A percentile compares a stretch with the other conserved stretches of the same genome.
Conservation (phyloP, 1,139 yeast species). For the Geotrichum aggregatum region DNA sequence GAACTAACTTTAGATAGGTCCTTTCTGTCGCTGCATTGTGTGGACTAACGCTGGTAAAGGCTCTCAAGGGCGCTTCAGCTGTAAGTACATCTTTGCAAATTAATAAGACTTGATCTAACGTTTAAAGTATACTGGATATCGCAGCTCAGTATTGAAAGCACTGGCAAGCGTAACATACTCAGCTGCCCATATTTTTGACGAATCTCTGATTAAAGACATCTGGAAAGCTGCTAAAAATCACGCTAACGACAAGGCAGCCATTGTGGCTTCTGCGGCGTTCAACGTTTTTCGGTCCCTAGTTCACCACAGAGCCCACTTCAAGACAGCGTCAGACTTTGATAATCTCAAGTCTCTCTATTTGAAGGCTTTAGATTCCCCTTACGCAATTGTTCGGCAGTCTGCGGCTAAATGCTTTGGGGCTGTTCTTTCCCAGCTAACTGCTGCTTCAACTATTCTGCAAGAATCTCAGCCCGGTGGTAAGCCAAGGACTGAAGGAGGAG, state of each 20-base stretch:
- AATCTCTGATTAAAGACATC: slow-evolving; percentile 34
- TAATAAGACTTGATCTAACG: background rate
- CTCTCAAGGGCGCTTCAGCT: slow-evolving; percentile 29
- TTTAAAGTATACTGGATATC: slow-evolving; percentile 32
- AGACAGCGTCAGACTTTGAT: slow-evolving; percentile 35
- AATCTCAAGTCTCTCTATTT: slow-evolving; percentile 28
- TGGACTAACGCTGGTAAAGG: slow-evolving; percentile 33
- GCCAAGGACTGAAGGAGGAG: slow-evolving; percentile 22
- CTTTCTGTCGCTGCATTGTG: slow-evolving; percentile 36
- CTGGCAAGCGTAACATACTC: slow-evolving; percentile 28
- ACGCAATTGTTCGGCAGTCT: slow-evolving; percentile 32
- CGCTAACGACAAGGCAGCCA: slow-evolving; percentile 34
- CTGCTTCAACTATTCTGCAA: slow-evolving; percentile 27
- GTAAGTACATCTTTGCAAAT: slow-evolving; percentile 24
- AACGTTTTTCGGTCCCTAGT: slow-evolving; percentile 30
- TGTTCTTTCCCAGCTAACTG: slow-evolving; percentile 27
- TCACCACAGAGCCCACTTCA: slow-evolving; percentile 27
- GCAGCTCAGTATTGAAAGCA: slow-evolving; percentile 29
- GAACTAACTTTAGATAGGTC: slow-evolving; percentile 24
- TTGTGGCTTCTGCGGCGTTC: slow-evolving; percentile 34
- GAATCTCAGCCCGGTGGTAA: slow-evolving; percentile 25
- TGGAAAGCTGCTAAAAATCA: slow-evolving; percentile 34
- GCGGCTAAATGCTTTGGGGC: slow-evolving; percentile 37
- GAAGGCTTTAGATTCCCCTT: slow-evolving; percentile 34
- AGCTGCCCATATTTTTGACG: slow-evolving; percentile 37